Evolutionary conservation across 805 yeast genomes (phyloP), one percentile per base, ranked within the genome.

Genomic region (Saturnispora ahearnii): DNA sequence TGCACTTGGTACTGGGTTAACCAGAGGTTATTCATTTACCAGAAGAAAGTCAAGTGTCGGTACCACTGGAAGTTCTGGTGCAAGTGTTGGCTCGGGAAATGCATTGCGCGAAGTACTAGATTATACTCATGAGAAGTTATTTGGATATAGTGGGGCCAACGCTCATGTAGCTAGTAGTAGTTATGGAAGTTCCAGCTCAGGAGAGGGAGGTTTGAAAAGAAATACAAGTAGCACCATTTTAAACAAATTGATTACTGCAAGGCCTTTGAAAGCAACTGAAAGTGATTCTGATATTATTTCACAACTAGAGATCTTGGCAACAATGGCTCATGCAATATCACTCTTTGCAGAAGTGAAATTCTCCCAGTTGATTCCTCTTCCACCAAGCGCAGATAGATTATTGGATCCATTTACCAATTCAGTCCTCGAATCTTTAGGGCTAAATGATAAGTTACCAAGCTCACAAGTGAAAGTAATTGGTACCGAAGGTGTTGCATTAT

Each of bases 261-360:
- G 41, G 28, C 50, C 50, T 13, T 15, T 33, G 5, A 47, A 22
- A 13, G 7, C 41, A 18, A 29, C 18, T 9, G 15, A 30, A n/a
- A 37, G 32, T 51, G 64, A 74, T 66, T 36, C 66, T 59, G 64
- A 65, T 52, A 70, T 77, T 21, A 64, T 75, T 6, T 57, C 61
- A 28, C 71, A 73, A 49, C 70, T 90, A 52, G 96, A 89, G 63
- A 72, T 80, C 1, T 68, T 88, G 42, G 88, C 96, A 2, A 88
- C 96, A 0, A 89, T 88, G 68, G 88, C 96, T 0, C 93, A 89
- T 61, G 96, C 95, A 0, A 81, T 93, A 21, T 81, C 82, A 55
- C 72, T 88, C 31, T 89, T 84, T 70, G 98, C 97, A 0, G 96
- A 89, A 57, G 89, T 88, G 28, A 93, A 93, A 65, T 87, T 83